These are phyloP conservation scores for Chamaenerion angustifolium DNA, from an alignment of 345 rosid genomes.

Conservation along the genomic window DNA sequence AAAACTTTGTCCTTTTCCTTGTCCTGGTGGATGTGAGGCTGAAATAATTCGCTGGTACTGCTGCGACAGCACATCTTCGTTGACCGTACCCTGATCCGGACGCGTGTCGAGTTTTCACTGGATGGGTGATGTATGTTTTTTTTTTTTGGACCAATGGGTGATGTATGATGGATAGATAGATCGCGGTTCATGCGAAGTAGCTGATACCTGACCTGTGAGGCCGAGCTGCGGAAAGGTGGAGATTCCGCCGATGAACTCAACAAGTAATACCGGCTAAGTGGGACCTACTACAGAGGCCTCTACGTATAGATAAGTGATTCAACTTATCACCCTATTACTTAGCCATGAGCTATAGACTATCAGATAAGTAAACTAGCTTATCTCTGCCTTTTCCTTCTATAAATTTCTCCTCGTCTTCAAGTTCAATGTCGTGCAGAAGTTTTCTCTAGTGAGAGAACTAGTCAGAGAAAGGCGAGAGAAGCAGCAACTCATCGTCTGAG, in stretches of 20 bases:
- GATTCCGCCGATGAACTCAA: constrained; percentile 69
- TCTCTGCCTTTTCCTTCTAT: constrained; percentile 35
- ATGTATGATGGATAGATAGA: neutral
- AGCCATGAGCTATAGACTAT: neutral
- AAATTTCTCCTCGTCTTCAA: constrained; percentile 28
- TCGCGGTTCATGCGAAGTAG: neutral
- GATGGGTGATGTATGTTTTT: too few relatives aligned
- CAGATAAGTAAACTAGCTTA: accelerated
- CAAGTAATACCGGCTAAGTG: constrained; percentile 53
- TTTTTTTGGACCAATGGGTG: too few relatives aligned
- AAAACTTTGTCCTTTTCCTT: constrained; percentile 3
- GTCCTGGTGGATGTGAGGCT: neutral
- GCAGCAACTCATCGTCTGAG: constrained; percentile 9
- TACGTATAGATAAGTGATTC: neutral
- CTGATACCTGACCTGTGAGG: neutral
- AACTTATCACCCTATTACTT: neutral
- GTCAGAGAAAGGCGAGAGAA: constrained; percentile 7
- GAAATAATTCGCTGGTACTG: neutral
- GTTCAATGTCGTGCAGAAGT: constrained; percentile 1
- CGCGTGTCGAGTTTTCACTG: neutral
- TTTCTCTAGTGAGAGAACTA: constrained; percentile 1
- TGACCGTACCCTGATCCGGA: neutral
- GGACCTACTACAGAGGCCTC: constrained; percentile 8
- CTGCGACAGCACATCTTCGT: neutral
- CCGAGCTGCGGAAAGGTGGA: constrained; percentile 14